Conservation (phyloP, 164 flowering plant genomes). For the Taxillus chinensis region DNA sequence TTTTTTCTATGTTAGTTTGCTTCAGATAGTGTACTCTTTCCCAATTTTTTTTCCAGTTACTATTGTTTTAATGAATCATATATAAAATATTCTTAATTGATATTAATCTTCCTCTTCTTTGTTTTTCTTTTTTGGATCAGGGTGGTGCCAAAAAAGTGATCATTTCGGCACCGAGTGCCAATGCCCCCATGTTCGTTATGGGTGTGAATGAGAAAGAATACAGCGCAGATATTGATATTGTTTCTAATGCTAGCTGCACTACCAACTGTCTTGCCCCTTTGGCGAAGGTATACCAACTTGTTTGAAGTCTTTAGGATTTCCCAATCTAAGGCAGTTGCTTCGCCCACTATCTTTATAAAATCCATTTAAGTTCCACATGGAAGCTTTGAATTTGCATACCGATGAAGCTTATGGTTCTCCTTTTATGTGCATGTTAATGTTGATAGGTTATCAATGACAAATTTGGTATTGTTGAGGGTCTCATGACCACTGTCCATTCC, state of each 20-base stretch:
- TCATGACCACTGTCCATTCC: slow-evolving; percentile 26
- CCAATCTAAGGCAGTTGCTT: no score
- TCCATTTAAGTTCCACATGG: no score
- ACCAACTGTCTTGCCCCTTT: slow-evolving; percentile 5
- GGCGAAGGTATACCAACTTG: neutral
- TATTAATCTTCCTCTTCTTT: no score
- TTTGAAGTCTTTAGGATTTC: no score
- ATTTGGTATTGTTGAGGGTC: slow-evolving; percentile 22
- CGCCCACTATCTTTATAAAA: no score
- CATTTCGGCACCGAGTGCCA: slow-evolving; percentile 1
- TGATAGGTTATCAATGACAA: slow-evolving; percentile 18
- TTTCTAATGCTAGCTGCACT: slow-evolving; percentile 7
- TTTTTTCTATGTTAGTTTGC: no score
- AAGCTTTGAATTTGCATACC: no score
- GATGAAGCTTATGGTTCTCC: no score
- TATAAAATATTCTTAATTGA: no score
- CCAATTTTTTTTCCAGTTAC: no score
- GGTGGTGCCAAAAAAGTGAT: slow-evolving; percentile 5
- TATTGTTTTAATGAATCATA: no score
- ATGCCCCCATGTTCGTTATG: slow-evolving; percentile 5
- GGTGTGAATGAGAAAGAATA: slow-evolving; percentile 6
- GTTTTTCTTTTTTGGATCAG: neutral
- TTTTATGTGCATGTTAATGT: neutral
- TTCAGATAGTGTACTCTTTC: no score
- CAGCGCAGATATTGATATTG: neutral